Percentiles rank a stretch among this genome's conserved stretches.
Conservation (phyloP, 176 grass and related monocot species). For the Lolium rigidum region DNA sequence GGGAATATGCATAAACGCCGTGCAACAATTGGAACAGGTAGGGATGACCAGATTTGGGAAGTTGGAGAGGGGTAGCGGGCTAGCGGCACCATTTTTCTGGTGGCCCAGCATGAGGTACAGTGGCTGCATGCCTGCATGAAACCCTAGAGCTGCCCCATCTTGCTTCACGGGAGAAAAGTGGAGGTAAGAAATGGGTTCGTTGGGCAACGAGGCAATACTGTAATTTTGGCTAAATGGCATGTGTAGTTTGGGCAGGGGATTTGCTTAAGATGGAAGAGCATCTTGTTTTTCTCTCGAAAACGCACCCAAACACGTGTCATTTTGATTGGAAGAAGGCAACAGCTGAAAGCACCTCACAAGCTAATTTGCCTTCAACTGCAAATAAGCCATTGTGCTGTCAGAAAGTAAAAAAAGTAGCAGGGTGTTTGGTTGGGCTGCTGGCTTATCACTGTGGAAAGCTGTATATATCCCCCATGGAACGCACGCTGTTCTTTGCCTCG, state of each 20-base stretch:
- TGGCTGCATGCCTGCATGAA: not conserved
- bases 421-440: not conserved
- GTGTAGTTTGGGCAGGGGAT: constrained; percentile 11
- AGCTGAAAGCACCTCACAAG: constrained; percentile 23
- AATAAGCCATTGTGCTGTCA: not conserved
- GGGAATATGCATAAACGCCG: not conserved
- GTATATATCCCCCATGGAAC: too few relatives aligned
- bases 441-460: not conserved
- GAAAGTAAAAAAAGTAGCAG: not conserved
- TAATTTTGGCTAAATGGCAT: not conserved
- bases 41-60: not conserved
- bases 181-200: not conserved
- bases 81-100: not conserved
- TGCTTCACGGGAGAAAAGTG: not conserved
- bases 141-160: not conserved
- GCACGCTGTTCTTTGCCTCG: too few relatives aligned
- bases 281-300: not conserved
- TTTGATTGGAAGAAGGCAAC: not conserved
- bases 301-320: not conserved
- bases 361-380: not conserved
- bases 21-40: not conserved
- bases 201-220: not conserved
- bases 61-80: not conserved
- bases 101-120: not conserved
- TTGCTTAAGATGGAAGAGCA: constrained; percentile 1